Evolutionary conservation across 2,329 filamentous ascomycete species (phyloP), one percentile per base, ranked within the genome.

Genomic region (Sporothrix mexicana): DNA sequence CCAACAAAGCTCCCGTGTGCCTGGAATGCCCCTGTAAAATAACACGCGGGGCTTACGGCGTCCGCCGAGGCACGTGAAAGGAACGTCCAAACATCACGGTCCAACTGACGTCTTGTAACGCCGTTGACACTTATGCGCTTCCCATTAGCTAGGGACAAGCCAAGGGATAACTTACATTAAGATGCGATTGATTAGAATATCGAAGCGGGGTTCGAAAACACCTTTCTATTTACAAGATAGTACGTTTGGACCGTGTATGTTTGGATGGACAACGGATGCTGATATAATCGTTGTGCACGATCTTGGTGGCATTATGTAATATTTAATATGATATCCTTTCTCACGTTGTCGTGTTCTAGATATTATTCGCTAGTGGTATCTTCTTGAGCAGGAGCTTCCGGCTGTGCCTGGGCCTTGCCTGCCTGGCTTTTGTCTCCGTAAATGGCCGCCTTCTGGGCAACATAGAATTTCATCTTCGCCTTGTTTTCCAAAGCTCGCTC

Each of bases 401-500:
- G 9, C 30, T 57, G 69, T 2, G 47, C 45, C 30, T 72, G 51
- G 47, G 45, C 20, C 57, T 57, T 68, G 36, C 51, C 64, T 13
- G 30, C 55, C 30, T 72, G 51, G 47, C 55, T 41, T 47, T 57
- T 68, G 36, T 67, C 64, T 13, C 64, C 64, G 51, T 67, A 67
- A 68, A 82, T 84, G 0, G 81, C 83, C 73, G 79, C 79, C 80
- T 86, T 90, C 78, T 86, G 87, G 25, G 83, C 81, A 25, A 79
- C 77, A 53, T 85, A 86, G 30, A 80, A 78, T 74, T 84, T 85
- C 66, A 90, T 88, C 75, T 92, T 76, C 77, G 90, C 91, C 79
- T 90, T 91, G 78, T 93, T 90, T 57, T 85, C 83, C 78, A 95
- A 77, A 0, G 91, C 91, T 76, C 84, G 83, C 57, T 83, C 81